Evolutionary conservation across 2,329 filamentous ascomycete genomes (phyloP).

Genomic region (Tricladium varicosporioides): DNA sequence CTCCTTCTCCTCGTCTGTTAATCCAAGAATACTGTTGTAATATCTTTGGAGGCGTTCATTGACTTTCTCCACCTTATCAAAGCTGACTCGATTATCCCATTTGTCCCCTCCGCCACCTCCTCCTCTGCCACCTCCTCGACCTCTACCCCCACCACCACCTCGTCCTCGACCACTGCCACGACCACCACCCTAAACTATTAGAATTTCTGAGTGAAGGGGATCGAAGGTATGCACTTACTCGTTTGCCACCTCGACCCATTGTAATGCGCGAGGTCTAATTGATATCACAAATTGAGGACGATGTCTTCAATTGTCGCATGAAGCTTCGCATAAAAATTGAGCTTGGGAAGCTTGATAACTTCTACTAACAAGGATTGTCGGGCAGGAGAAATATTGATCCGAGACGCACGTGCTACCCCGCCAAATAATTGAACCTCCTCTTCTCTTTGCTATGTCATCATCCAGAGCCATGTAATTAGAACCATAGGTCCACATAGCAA

Average conservation of each 20-base stretch:
- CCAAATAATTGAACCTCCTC: neutral
- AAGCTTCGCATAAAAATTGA: neutral
- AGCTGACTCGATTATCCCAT: constrained; percentile 40
- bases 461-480: neutral
- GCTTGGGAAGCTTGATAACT: neutral
- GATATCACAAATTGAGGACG: neutral
- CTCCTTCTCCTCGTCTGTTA: constrained; percentile 74
- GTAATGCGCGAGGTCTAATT: constrained; percentile 5
- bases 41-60: constrained; percentile 85
- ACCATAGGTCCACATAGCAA: too few species aligned
- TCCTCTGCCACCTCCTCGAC: constrained; percentile 23
- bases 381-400: constrained; percentile 3
- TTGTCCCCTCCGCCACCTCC: constrained; percentile 5
- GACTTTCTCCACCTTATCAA: constrained; percentile 64
- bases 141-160: constrained; percentile 20
- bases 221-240: constrained; percentile 20
- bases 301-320: neutral
- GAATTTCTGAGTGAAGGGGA: constrained; percentile 5
- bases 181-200: constrained; percentile 7
- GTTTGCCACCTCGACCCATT: constrained; percentile 33
- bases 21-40: constrained; percentile 75
- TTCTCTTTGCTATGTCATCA: neutral
- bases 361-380: neutral
- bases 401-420: neutral
- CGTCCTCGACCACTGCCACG: constrained; percentile 21